phyloP scores from a whole-genome alignment of 495 filamentous ascomycete genomes.

The Penicillium bovifimosum region DNA sequence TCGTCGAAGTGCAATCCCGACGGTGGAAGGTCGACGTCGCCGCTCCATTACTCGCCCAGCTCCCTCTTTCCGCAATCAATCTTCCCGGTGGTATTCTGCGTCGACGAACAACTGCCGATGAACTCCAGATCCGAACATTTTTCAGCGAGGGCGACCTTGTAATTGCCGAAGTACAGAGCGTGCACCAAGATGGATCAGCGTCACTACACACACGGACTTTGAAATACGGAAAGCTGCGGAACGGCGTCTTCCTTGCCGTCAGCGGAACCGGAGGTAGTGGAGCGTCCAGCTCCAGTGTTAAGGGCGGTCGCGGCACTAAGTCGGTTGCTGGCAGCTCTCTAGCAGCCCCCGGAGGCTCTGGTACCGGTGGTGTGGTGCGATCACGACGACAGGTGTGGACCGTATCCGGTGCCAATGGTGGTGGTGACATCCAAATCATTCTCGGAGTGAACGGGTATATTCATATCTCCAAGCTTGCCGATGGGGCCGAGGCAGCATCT shows the following conservation, averaged over 20 bases:
- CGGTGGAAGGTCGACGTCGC: constrained; percentile 94
- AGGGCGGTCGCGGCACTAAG: constrained; percentile 26
- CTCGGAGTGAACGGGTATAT: constrained; percentile 95
- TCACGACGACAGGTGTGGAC: constrained; percentile 83
- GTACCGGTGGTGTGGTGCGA: constrained; percentile 65
- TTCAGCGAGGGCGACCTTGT: constrained; percentile 88
- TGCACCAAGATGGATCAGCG: constrained; percentile 75
- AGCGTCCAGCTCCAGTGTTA: constrained; percentile 27
- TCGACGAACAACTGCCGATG: constrained; percentile 85
- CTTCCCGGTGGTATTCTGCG: constrained; percentile 89
- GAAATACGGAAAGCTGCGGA: constrained; percentile 91
- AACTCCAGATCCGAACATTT: constrained; percentile 89
- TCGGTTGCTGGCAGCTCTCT: constrained; percentile 15
- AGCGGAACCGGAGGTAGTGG: constrained; percentile 72
- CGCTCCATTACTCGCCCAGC: constrained; percentile 69
- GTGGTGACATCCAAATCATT: constrained; percentile 76
- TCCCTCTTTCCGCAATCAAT: constrained; percentile 87
- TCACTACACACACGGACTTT: constrained; percentile 82
- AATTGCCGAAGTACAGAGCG: constrained; percentile 83
- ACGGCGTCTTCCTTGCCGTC: constrained; percentile 82
- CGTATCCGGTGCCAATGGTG: constrained; percentile 58
- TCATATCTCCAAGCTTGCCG: constrained; percentile 76
- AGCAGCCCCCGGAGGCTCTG: constrained; percentile 14
- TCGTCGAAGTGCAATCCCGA: constrained; percentile 81
- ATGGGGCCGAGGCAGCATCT: constrained; percentile 48